A percentile compares a stretch with the other conserved stretches of the same genome.
phyloP scores from a whole-genome alignment of 2,329 filamentous ascomycete species.

The Dendrostoma leiphaemia region DNA sequence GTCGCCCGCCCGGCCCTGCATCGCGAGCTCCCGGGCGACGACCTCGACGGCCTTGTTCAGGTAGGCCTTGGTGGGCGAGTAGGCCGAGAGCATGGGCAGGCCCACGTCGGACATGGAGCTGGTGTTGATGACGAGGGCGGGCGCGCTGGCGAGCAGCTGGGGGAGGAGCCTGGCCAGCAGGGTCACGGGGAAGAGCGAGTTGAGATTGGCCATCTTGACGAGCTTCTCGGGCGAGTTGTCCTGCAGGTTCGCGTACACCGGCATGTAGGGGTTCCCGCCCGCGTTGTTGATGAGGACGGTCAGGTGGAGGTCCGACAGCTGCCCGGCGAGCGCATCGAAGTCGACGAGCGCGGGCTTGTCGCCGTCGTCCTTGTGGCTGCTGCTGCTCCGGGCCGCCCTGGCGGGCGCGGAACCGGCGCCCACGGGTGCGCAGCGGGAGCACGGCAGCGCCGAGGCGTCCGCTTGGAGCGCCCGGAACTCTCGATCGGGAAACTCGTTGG shows the following conservation, averaged over 20 bases:
- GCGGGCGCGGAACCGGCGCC: background rate
- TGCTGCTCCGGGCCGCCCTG: constrained; percentile 8
- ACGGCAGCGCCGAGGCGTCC: constrained; percentile 34
- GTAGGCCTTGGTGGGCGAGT: constrained; percentile 29
- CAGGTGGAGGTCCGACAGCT: constrained; percentile 38
- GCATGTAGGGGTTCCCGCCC: constrained; percentile 36
- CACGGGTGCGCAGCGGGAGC: background rate
- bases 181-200: constrained; percentile 48
- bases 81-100: constrained; percentile 40
- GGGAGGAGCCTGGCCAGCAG: constrained; percentile 47
- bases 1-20: constrained; percentile 14
- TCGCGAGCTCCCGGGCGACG: constrained; percentile 20
- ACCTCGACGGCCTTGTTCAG: constrained; percentile 13
- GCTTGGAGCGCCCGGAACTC: constrained; percentile 40
- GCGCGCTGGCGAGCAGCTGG: constrained; percentile 35
- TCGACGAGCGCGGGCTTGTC: constrained; percentile 17
- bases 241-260: constrained; percentile 34
- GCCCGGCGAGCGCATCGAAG: constrained; percentile 22
- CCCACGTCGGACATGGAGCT: constrained; percentile 44
- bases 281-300: constrained; percentile 58
- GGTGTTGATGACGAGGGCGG: constrained; percentile 49
- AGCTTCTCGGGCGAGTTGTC: constrained; percentile 35
- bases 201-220: constrained; percentile 42
- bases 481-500: constrained; percentile 34
- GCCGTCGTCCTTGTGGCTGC: background rate